Evolutionary conservation across 306 rosid genomes (phyloP), one percentile per base, ranked within the genome.

Genomic region (Cucurbita moschata): DNA sequence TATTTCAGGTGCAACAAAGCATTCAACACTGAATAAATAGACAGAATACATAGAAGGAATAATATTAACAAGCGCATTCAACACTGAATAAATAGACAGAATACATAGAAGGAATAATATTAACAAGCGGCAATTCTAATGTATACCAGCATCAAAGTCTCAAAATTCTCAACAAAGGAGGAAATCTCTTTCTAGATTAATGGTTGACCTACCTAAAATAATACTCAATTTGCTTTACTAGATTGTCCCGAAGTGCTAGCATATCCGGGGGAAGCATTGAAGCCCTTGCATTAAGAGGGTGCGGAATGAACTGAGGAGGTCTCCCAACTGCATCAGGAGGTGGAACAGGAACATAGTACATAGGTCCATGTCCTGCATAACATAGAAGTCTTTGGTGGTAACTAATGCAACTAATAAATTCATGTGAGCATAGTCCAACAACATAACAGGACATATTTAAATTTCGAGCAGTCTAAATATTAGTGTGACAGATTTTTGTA

Each of bases 171-270:
- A 39, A 70, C 21, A 23, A 46, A 50, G 8, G 51, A 43, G 47
- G 1, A 46, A 54, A 53, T 37, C 42, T 4, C 38, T 70, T 72
- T 12, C 65, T 21, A 40, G 75, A 63, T 57, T 50, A 60, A 71
- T 78, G 75, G 44, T 65, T 57, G 68, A 64, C 82, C 77, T 76
- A 89, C 99, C 97, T 87, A 84, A 94, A 94, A 77, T 94, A 94
- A 77, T 91, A 91, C 71, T 89, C 97, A 39, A 94, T 89, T 79
- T 94, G 99, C 63, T 89, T 87, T 26, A 89, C 83, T 80, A 94
- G 80, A 80, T 78, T 81, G 76, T 76, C 77, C 85, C 82, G 83
- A 81, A 94, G 82, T 57, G 82, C 56, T 69, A 52, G 58, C 56
- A 85, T 80, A 79, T 86, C 95, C 19, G 90, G 85, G 79, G 90